Evolutionary conservation across 768 basidiomycete species (phyloP).

Genomic region (Porphyrellus cyaneotinctus): DNA sequence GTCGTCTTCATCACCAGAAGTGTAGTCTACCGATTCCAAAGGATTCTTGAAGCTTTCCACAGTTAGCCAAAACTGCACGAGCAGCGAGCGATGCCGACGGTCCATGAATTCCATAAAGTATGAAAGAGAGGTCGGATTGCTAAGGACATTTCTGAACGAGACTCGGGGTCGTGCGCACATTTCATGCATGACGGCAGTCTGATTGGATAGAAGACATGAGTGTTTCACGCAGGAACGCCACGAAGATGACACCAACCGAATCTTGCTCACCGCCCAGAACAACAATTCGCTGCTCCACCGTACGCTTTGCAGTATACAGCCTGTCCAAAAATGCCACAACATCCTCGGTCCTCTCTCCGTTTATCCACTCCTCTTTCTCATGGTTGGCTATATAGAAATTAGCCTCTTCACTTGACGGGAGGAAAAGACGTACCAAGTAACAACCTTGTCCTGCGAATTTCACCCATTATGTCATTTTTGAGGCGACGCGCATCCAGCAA

Average conservation of each 20-base stretch:
- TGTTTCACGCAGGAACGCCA: not conserved
- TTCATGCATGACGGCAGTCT: constrained; percentile 45
- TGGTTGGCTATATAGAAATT: constrained; percentile 56
- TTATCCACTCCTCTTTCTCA: constrained; percentile 86
- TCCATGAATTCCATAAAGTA: constrained; percentile 99
- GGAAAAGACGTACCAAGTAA: constrained; percentile 51
- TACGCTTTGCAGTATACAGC: constrained; percentile 83
- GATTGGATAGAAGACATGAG: constrained; percentile 4
- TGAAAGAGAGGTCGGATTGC: constrained; percentile 85
- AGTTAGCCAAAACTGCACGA: constrained; percentile 96
- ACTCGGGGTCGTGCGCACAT: constrained; percentile 44
- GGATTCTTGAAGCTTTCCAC: constrained; percentile 98
- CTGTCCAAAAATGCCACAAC: constrained; percentile 84
- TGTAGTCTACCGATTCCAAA: constrained; percentile 71
- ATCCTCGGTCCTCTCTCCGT: constrained; percentile 80
- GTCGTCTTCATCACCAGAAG: constrained; percentile 58
- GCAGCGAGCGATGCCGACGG: constrained; percentile 71
- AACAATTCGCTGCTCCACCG: constrained; percentile 81
- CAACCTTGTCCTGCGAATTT: constrained; percentile 77
- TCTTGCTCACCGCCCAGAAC: constrained; percentile 70
- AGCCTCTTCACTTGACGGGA: not conserved
- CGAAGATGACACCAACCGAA: constrained; percentile 39
- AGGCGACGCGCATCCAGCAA: constrained; percentile 85
- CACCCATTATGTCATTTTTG: constrained; percentile 90
- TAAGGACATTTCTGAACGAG: constrained; percentile 72